These are phyloP conservation scores for Phascolomyces articulosus DNA, from an alignment of 371 early-diverging fungal species.

Conservation along the genomic window DNA sequence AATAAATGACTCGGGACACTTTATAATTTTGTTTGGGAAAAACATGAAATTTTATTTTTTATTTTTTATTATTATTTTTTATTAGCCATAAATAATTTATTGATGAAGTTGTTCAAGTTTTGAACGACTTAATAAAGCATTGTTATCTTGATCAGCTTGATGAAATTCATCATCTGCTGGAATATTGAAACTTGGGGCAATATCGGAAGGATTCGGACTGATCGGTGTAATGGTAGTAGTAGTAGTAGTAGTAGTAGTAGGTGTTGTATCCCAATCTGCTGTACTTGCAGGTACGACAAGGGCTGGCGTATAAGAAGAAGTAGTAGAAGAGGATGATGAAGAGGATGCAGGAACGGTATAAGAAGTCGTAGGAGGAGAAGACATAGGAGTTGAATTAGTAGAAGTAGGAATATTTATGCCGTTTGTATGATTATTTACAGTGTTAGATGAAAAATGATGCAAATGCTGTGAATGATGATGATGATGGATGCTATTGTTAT, in stretches of 20 bases:
- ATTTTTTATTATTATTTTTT: too few relatives aligned
- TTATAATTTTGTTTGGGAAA: not conserved
- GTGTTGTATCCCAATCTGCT: not conserved
- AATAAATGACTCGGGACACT: too few relatives aligned
- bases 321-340: not conserved
- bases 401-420: conserved; percentile 10
- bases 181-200: conserved; percentile 22
- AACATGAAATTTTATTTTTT: not conserved
- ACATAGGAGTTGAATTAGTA: not conserved
- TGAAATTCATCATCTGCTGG: conserved; percentile 27
- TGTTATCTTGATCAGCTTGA: conserved; percentile 10
- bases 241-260: not conserved
- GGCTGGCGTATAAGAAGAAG: conserved; percentile 14
- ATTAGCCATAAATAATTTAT: not conserved
- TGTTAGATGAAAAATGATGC: conserved; percentile 10
- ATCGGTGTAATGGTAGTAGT: not conserved
- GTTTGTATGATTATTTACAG: conserved; percentile 4
- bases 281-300: conserved; percentile 19
- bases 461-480: conserved; percentile 6
- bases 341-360: not conserved
- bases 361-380: not conserved
- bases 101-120: not conserved
- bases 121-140: conserved; percentile 4
- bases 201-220: conserved; percentile 1
- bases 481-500: conserved; percentile 5